These are phyloP conservation scores for Asterionellopsis glacialis DNA, from an alignment of 108 stramenopile species.

Conservation along the genomic window DNA sequence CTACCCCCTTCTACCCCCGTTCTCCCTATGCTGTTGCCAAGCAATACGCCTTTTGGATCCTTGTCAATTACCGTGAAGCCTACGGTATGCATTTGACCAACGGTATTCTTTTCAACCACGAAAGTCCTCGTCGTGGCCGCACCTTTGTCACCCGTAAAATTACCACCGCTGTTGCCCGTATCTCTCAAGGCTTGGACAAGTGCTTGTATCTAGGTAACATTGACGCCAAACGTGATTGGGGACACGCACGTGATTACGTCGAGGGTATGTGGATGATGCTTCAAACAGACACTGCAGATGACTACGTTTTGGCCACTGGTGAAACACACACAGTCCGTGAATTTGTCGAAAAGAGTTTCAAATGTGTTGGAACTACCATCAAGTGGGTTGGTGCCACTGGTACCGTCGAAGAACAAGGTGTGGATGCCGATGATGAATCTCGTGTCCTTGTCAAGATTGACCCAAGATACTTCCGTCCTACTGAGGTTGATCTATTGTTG, in stretches of 20 bases:
- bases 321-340: constrained; percentile 97
- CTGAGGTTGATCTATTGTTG: constrained; percentile 96
- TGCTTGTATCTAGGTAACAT: constrained; percentile 94
- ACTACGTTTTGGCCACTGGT: constrained; percentile 97
- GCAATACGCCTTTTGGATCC: constrained; percentile 98
- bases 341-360: constrained; percentile 95
- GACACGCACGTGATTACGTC: constrained; percentile 98
- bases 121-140: constrained; percentile 96
- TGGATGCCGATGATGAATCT: constrained; percentile 79
- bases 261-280: constrained; percentile 99
- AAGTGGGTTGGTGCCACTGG: constrained; percentile 90
- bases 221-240: constrained; percentile 99
- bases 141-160: constrained; percentile 99
- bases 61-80: constrained; percentile 99
- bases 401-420: constrained; percentile 92
- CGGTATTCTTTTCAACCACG: constrained; percentile 99
- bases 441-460: constrained; percentile 91
- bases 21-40: constrained; percentile 99
- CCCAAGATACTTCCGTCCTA: constrained; percentile 97
- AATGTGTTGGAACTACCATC: constrained; percentile 73
- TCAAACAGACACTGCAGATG: constrained; percentile 92
- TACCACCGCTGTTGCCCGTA: constrained; percentile 90
- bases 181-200: constrained; percentile 82
- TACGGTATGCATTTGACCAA: constrained; percentile 98
- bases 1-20: constrained; percentile 99